These are phyloP conservation scores for Fusarium chlamydosporum DNA, from an alignment of 2,329 filamentous ascomycete species.

Conservation along the genomic window DNA sequence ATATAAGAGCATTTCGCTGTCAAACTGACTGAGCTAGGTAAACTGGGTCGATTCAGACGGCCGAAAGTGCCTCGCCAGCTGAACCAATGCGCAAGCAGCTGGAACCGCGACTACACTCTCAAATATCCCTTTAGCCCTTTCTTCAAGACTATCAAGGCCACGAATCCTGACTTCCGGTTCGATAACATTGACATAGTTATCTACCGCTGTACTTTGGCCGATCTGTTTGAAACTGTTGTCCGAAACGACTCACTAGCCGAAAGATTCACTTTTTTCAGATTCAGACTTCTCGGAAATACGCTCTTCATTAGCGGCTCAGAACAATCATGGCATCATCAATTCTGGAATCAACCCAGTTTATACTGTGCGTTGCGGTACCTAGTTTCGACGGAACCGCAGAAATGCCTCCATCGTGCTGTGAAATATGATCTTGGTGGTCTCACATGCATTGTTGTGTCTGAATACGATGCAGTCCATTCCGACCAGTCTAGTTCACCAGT, in stretches of 20 bases:
- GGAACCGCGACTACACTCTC: neutral
- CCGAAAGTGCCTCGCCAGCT: neutral
- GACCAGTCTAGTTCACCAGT: too few species aligned
- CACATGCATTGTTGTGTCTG: neutral
- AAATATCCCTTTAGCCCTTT: too few species aligned
- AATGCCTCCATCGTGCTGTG: neutral
- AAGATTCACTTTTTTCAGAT: too few species aligned
- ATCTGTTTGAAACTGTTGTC: too few species aligned
- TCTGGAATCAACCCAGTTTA: neutral
- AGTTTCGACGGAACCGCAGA: too few species aligned
- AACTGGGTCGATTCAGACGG: neutral
- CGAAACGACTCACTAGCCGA: too few species aligned
- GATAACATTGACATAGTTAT: neutral
- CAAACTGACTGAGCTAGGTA: neutral
- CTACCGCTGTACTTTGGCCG: neutral
- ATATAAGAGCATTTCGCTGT: neutral
- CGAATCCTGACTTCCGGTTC: neutral
- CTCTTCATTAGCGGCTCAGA: neutral
- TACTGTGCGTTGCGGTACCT: too few species aligned
- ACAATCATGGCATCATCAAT: fast-evolving
- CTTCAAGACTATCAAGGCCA: neutral
- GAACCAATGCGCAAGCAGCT: too few species aligned
- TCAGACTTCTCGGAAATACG: neutral
- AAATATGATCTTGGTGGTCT: slow-evolving; percentile 5
- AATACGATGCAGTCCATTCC: too few species aligned